These are phyloP conservation scores for Leucogyrophana mollusca DNA, from an alignment of 768 basidiomycete species.

Conservation along the genomic window DNA sequence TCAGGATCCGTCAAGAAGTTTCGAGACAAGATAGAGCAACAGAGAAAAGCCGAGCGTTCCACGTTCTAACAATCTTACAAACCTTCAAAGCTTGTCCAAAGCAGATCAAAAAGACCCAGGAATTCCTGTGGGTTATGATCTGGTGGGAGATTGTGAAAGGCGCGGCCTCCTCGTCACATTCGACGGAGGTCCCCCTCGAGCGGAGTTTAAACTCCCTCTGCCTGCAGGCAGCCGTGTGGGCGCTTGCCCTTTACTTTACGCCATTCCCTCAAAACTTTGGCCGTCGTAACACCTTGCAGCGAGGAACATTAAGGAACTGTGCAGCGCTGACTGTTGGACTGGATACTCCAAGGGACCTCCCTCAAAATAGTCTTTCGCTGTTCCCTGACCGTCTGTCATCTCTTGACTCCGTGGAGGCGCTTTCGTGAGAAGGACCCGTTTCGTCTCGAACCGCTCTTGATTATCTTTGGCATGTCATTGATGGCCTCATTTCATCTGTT, in stretches of 20 bases:
- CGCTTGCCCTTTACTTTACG: background rate
- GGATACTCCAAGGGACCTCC: no score
- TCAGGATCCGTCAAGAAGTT: background rate
- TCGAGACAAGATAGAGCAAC: background rate
- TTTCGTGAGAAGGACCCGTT: no score
- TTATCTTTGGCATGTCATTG: no score
- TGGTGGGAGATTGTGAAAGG: constrained; percentile 8
- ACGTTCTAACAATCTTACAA: constrained; percentile 7
- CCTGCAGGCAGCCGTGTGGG: constrained; percentile 1
- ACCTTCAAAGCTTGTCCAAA: constrained; percentile 10
- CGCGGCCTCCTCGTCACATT: no score
- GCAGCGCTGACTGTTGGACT: no score
- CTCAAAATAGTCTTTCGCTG: no score
- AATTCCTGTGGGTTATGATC: constrained; percentile 5
- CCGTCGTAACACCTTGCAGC: background rate
- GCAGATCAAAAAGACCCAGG: constrained; percentile 3
- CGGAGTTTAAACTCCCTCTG: constrained; percentile 11
- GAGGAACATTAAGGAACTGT: no score
- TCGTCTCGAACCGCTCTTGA: no score
- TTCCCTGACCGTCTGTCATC: no score
- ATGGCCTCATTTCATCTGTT: no score
- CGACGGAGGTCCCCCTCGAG: background rate
- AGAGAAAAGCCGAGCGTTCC: constrained; percentile 3
- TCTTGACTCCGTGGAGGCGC: no score
- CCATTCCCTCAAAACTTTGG: background rate